Conservation (phyloP, 2,329 filamentous ascomycete species). For the Aspergillus tanneri region DNA sequence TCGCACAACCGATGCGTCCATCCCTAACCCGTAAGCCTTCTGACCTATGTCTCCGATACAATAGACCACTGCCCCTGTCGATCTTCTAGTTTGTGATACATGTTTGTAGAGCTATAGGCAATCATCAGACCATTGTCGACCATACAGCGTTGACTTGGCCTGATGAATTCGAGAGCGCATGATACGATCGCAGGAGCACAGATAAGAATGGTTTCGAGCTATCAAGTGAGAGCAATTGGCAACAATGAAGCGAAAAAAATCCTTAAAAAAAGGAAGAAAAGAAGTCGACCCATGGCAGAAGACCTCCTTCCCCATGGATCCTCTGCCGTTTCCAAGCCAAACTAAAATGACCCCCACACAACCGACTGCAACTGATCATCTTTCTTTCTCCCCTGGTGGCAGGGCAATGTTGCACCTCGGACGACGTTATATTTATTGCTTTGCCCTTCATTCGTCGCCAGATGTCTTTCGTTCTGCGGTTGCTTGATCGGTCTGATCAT, state of each 20-base stretch:
- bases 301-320: no score
- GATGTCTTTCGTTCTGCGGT: conserved; percentile 1
- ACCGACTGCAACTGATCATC: conserved; percentile 2
- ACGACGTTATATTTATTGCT: not conserved
- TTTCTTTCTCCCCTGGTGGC: conserved; percentile 1
- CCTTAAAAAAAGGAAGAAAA: not conserved
- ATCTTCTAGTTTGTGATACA: not conserved
- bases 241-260: not conserved
- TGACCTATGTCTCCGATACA: no score
- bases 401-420: conserved; percentile 1
- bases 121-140: not conserved
- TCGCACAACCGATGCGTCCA: no score
- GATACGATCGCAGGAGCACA: conserved; percentile 1
- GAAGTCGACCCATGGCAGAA: not conserved
- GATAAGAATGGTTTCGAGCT: not conserved
- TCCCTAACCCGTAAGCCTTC: no score
- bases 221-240: no score
- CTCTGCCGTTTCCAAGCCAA: not conserved
- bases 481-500: not conserved
- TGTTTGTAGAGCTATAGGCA: not conserved
- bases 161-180: conserved; percentile 2
- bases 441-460: conserved; percentile 1
- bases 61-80: not conserved
- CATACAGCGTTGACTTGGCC: not conserved
- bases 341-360: not conserved